Evolutionary conservation across 805 yeast genomes (phyloP).

Genomic region (Saccharomycopsis sp.): DNA sequence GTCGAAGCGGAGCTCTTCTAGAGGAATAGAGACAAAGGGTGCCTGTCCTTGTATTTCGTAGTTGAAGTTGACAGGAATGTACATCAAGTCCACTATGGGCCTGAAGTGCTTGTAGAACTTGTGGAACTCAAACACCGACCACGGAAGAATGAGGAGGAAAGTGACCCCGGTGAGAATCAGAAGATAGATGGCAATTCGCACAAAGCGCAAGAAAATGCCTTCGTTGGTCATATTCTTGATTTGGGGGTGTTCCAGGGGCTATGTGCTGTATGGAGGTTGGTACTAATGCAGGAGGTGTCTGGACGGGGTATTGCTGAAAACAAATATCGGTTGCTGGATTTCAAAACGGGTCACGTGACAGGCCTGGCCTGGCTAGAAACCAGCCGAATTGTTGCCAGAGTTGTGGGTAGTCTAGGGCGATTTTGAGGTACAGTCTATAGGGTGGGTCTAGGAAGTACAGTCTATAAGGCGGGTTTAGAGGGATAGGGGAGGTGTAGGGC

Average conservation of each 20-base stretch:
- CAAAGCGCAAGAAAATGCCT: neutral
- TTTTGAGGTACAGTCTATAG: too few relatives aligned
- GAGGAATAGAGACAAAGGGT: slow-evolving; percentile 4
- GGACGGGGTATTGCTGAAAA: too few relatives aligned
- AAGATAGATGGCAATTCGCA: neutral
- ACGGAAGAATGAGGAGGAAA: slow-evolving; percentile 12
- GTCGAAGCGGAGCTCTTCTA: neutral
- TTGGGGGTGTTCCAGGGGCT: neutral
- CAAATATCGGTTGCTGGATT: neutral
- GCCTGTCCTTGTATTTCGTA: slow-evolving; percentile 8
- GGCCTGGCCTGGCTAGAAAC: neutral
- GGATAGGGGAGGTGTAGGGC: too few relatives aligned
- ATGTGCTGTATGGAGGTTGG: too few relatives aligned
- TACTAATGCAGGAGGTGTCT: too few relatives aligned
- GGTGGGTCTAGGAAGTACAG: too few relatives aligned
- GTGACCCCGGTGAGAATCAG: neutral
- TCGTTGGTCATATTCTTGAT: neutral
- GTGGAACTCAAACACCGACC: slow-evolving; percentile 17
- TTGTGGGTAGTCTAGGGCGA: too few relatives aligned
- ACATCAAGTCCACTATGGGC: neutral
- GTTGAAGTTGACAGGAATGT: slow-evolving; percentile 16
- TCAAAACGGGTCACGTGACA: neutral
- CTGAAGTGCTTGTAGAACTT: slow-evolving; percentile 7
- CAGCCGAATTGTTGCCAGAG: too few relatives aligned
- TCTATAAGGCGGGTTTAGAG: too few relatives aligned